Evolutionary conservation across 139 green algal species (phyloP), one percentile per base, ranked within the genome.

Genomic region (Haematococcus sp.): DNA sequence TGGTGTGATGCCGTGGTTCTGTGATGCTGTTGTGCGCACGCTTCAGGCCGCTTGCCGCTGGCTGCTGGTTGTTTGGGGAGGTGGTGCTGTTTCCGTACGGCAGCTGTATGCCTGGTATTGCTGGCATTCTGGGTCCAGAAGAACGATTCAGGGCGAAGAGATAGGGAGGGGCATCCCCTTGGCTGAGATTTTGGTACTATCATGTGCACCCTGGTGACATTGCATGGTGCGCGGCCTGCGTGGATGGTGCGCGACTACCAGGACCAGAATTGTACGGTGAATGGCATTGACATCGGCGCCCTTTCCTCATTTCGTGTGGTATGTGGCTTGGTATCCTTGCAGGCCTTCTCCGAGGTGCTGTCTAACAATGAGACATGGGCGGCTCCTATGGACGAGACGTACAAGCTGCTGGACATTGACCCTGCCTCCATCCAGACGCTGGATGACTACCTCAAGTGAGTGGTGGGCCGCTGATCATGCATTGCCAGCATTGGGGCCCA

Each of bases 341-440:
- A 90, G 84, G 93, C 93, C 0, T 98, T 98, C 78, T 86, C 90
- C 15, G 93, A 98, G 80, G 89, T 98, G 51, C 84, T 98, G 54
- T 82, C 76, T 44, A 88, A 86, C 77, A 91, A 95, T 52, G 91
- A 97, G 79, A 84, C 84, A 3, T 97, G 98, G 74, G 52, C 60
- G 27, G 92, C 92, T 0, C 82, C 87, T 40, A 99, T 99, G 96
- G 83, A 91, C 23, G 91, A 97, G 58, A 97, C 93, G 0, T 98
- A 97, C 84, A 82, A 81, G 59, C 35, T 95, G 73, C 83, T 99
- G 75, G 91, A 90, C 44, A 81, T 98, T 9, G 91, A 99, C 67
- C 87, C 89, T 3, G 75, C 76, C 33, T 86, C 83, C 43, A 82
- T 93, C 4, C 94, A 84, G 43, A 91, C 79, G 0, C 79, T 99